Evolutionary conservation across 495 filamentous ascomycete species (phyloP), one percentile per base, ranked within the genome.

Genomic region (Aspergillus carlsbadensis): DNA sequence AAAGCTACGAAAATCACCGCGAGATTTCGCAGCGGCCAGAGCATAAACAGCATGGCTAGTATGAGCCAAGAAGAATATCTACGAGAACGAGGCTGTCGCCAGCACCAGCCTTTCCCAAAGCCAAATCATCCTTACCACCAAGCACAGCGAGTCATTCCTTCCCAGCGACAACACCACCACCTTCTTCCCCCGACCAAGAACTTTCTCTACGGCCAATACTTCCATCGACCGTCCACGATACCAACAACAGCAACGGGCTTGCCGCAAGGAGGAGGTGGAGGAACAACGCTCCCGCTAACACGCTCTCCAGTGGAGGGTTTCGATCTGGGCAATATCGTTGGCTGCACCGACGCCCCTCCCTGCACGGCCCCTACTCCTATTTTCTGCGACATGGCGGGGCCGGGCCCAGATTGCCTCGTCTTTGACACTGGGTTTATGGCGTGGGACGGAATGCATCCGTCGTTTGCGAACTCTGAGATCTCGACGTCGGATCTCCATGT

Each of bases 1-100:
- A 77, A 81, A 60, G 74, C 78, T 22, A 74, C 78, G 2, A 73
- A 70, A 54, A 67, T 67, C 54, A 63, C 67, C 10, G 62, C 68
- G 0, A 70, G 59, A 44, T 61, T 61, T 50, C 63, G 64, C 22
- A 56, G 63, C 49, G 26, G 48, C 21, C 20, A 11, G 36, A 52
- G 49, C 49, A 52, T 41, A 10, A 24, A 13, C 17, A 59, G 55
- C 33, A 54, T 41, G 17, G 10, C 8, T 14, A 59, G 55, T 33
- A 54, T 48, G 22, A 40, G 44, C 36, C 60, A 60, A 37, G 47
- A 65, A 13, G 60, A 71, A 24, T 62, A 58, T n/a, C 57, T 54
- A 56, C 62, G 54, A 29, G 68, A 69, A 20, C 59, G 54, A 49
- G 47, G 18, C 13, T 50, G 14, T 14, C 47, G 47, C 20, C 47